Conservation (phyloP, 129 eudicot species). For the Escallonia herrerae region DNA sequence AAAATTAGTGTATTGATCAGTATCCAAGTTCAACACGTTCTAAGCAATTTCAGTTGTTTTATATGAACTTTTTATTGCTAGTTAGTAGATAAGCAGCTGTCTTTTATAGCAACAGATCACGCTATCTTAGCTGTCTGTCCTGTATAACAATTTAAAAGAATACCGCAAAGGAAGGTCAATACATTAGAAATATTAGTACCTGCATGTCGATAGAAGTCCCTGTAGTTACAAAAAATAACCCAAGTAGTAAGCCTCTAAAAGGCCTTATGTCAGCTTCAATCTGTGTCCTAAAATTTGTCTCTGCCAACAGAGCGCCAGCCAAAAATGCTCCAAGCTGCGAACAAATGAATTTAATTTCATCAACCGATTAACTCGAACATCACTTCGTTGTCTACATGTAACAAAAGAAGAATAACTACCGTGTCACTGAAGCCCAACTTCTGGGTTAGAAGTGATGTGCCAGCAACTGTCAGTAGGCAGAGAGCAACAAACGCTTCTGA, state of each 20-base stretch:
- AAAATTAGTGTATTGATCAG: neutral
- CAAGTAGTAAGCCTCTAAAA: constrained; percentile 92
- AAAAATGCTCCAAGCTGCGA: constrained; percentile 97
- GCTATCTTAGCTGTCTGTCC: neutral
- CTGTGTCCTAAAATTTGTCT: constrained; percentile 91
- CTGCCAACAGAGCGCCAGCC: constrained; percentile 94
- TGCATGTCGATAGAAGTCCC: constrained; percentile 94
- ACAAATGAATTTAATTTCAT: constrained; percentile 3
- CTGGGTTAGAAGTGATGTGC: constrained; percentile 96
- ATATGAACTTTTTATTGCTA: neutral
- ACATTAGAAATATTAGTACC: constrained; percentile 27
- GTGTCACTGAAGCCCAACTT: constrained; percentile 98
- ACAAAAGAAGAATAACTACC: constrained; percentile 32
- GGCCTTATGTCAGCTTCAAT: constrained; percentile 99
- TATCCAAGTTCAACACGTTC: neutral
- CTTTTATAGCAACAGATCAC: too few relatives aligned
- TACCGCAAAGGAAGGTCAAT: neutral
- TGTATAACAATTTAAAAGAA: neutral
- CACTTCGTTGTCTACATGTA: neutral
- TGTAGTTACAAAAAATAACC: constrained; percentile 92
- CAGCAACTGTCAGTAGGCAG: constrained; percentile 93
- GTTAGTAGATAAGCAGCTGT: neutral
- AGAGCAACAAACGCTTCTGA: constrained; percentile 99
- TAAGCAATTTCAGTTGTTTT: neutral
- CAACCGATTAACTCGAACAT: neutral